These are phyloP conservation scores for Cryptococcus sp. DNA, from an alignment of 1,284 basidiomycete genomes.

Conservation along the genomic window DNA sequence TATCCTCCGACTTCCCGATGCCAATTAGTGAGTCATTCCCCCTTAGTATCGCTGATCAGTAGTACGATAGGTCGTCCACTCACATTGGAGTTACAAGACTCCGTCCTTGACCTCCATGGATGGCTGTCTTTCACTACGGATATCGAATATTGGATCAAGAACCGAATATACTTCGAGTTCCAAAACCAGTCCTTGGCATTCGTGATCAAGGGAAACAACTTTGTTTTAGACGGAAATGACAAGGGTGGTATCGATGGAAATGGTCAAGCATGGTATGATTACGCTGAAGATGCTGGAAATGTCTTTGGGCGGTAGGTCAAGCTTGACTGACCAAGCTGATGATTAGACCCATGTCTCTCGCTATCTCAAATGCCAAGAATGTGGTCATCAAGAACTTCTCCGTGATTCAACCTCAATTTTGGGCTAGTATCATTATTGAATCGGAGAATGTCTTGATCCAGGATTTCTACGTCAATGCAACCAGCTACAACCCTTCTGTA, in stretches of 20 bases:
- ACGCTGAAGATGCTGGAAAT: slow-evolving; percentile 50
- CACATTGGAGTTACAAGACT: slow-evolving; percentile 49
- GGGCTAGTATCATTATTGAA: slow-evolving; percentile 60
- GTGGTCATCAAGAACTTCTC: slow-evolving; percentile 55
- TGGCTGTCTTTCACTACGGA: slow-evolving; percentile 59
- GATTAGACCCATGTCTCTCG: slow-evolving; percentile 58
- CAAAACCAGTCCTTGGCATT: slow-evolving; percentile 64
- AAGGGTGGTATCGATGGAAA: slow-evolving; percentile 63
- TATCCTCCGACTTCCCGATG: slow-evolving; percentile 42
- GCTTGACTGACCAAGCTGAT: not conserved
- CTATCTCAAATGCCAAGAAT: slow-evolving; percentile 54
- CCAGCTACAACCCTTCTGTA: slow-evolving; percentile 55
- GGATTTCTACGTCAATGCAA: slow-evolving; percentile 59
- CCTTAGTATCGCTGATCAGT: not conserved
- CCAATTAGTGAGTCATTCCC: slow-evolving; percentile 23
- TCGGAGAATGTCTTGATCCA: slow-evolving; percentile 51
- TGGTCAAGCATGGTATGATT: slow-evolving; percentile 57
- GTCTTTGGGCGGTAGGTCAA: slow-evolving; percentile 54
- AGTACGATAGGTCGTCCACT: slow-evolving; percentile 14
- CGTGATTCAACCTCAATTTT: slow-evolving; percentile 61
- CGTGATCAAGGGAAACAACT: slow-evolving; percentile 59
- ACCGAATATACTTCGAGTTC: slow-evolving; percentile 55
- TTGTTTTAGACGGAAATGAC: slow-evolving; percentile 58
- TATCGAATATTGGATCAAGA: slow-evolving; percentile 60
- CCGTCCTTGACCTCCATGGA: slow-evolving; percentile 57